Evolutionary conservation across 768 basidiomycete species (phyloP).

Genomic region (Auricularia cornea): DNA sequence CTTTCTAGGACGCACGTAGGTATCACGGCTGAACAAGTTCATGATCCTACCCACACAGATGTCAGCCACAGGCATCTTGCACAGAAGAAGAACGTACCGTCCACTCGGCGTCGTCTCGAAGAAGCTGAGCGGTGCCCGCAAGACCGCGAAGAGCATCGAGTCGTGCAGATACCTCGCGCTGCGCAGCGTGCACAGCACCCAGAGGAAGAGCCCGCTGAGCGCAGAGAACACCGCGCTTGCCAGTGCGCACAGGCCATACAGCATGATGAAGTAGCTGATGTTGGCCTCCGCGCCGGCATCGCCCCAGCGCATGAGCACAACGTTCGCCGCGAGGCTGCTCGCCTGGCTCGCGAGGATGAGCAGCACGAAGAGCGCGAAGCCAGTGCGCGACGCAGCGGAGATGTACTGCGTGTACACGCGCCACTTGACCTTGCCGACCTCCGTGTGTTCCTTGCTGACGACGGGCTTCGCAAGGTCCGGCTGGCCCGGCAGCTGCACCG

Average conservation of each 20-base stretch:
- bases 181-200: slow-evolving; percentile 67
- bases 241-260: slow-evolving; percentile 63
- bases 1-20: slow-evolving; percentile 41
- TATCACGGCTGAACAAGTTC: slow-evolving; percentile 87
- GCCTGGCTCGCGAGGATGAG: slow-evolving; percentile 49
- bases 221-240: slow-evolving; percentile 46
- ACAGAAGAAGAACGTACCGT: slow-evolving; percentile 35
- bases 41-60: slow-evolving; percentile 47
- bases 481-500: neutral
- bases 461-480: neutral
- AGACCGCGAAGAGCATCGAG: slow-evolving; percentile 69
- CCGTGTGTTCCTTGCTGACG: slow-evolving; percentile 55
- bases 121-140: slow-evolving; percentile 78
- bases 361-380: slow-evolving; percentile 54
- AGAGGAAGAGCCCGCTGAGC: slow-evolving; percentile 54
- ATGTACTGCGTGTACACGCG: slow-evolving; percentile 74
- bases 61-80: neutral
- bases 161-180: slow-evolving; percentile 75
- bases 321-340: slow-evolving; percentile 48
- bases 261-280: slow-evolving; percentile 47
- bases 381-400: slow-evolving; percentile 64
- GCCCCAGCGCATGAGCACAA: slow-evolving; percentile 73
- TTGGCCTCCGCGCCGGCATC: slow-evolving; percentile 54
- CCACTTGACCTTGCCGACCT: slow-evolving; percentile 72
- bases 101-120: slow-evolving; percentile 87